Percentiles rank a stretch among this genome's conserved stretches.
These are phyloP conservation scores for Aspergillus fijiensis DNA, from an alignment of 2,329 filamentous ascomycete species.

Conservation along the genomic window DNA sequence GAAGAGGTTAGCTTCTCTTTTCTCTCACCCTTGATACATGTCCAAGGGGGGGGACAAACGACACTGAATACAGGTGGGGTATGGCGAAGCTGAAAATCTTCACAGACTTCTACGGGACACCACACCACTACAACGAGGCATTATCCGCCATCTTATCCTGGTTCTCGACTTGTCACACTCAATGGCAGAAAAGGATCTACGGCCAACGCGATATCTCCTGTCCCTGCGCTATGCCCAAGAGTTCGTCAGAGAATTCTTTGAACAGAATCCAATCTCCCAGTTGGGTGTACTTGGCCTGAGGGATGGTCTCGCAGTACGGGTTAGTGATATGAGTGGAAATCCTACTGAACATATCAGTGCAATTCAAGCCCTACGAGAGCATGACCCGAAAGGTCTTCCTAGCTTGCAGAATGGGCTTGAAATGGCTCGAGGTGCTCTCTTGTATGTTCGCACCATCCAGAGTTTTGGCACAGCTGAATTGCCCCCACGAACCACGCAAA, in stretches of 20 bases:
- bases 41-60: background rate
- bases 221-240: slow-evolving; percentile 78
- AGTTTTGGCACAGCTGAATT: background rate
- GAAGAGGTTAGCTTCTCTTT: slow-evolving; percentile 52
- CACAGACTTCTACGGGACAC: slow-evolving; percentile 83
- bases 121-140: slow-evolving; percentile 90
- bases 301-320: slow-evolving; percentile 79
- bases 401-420: slow-evolving; percentile 93
- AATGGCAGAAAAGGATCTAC: slow-evolving; percentile 92
- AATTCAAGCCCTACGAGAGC: slow-evolving; percentile 64
- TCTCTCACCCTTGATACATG: background rate
- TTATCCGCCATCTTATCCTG: slow-evolving; percentile 92
- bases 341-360: slow-evolving; percentile 82
- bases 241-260: slow-evolving; percentile 93
- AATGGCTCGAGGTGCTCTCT: slow-evolving; percentile 89
- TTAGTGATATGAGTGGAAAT: slow-evolving; percentile 90
- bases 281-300: slow-evolving; percentile 90
- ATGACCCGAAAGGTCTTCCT: slow-evolving; percentile 71
- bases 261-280: slow-evolving; percentile 97
- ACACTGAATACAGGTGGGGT: background rate
- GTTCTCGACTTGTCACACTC: slow-evolving; percentile 89
- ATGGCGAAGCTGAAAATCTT: slow-evolving; percentile 5
- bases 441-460: slow-evolving; percentile 50
- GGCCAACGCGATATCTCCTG: slow-evolving; percentile 81
- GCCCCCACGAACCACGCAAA: background rate